Evolutionary conservation across 202 grass and related monocot genomes (phyloP), one percentile per base, ranked within the genome.

Genomic region (Setaria viridis): DNA sequence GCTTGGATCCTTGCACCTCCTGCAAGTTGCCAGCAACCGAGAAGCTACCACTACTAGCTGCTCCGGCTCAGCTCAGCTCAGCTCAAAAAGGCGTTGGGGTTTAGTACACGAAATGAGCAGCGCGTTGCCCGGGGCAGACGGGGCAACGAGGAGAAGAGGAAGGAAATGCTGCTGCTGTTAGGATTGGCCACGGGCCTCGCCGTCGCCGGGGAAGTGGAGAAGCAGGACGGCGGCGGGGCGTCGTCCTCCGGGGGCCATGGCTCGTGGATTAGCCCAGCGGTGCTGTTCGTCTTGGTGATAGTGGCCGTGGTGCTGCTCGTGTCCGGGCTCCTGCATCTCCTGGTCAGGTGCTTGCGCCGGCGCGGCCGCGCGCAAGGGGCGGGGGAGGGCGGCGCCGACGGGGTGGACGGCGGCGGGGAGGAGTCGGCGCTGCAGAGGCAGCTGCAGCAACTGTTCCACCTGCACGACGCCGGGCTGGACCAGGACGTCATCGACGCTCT

Each of bases 401-500:
- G 3, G 63, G 82, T 1, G 60, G 57, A 2, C 4, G 56, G 33
- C 5, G 19, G 20, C 2, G 59, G 5, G 34, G 72, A 69, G 39
- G 82, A 79, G 60, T 43, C 77, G 2, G 73, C 82, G 83, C 49
- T 89, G 87, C 84, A 87, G 70, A 1, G 89, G 64, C 89, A 87
- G 76, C 85, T 91, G 11, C 89, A 87, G 85, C 87, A 86, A 67
- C 86, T 85, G 78, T 88, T 91, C 86, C 83, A 89, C 50, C 79
- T 86, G 65, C 77, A 84, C 77, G 80, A 87, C 62, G 30, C 92
- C 17, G 92, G 92, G 72, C 89, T 94, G 14, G 92, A 94, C 82
- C 92, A 94, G 87, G 85, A 77, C 62, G 88, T 91, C 82, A 91
- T 94, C 55, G 92, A 94, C 87, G 87, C 92, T 21, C 87, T 94